Conservation (phyloP, 257 asterid genomes). For the Solanum medicagineum region DNA sequence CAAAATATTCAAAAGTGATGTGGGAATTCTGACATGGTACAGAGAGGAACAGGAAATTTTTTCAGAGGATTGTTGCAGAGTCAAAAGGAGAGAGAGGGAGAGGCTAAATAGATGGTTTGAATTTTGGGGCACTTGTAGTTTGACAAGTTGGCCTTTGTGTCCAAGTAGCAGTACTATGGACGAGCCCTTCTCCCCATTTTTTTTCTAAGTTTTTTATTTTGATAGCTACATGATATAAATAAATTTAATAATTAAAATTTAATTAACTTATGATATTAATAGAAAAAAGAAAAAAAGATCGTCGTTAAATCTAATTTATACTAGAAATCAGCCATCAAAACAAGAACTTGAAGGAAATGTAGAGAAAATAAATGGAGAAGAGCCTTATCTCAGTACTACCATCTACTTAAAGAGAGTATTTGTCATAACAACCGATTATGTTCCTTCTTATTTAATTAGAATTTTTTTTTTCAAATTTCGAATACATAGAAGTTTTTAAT, state of each 20-base stretch:
- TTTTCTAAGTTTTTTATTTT: no score
- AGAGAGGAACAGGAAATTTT: background rate
- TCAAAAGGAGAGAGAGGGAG: background rate
- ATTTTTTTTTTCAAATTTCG: fast-evolving
- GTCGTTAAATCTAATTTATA: no score
- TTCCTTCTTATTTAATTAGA: background rate
- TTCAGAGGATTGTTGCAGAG: background rate
- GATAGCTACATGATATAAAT: no score
- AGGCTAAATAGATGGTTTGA: background rate
- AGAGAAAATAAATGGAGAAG: no score
- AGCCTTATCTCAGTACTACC: background rate
- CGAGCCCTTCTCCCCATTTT: no score
- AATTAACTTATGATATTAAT: no score
- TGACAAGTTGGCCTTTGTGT: background rate
- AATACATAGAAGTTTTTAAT: background rate
- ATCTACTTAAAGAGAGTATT: background rate
- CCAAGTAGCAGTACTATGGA: background rate
- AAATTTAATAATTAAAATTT: no score
- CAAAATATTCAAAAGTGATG: background rate
- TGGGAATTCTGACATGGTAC: background rate
- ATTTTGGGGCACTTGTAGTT: background rate
- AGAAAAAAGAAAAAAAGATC: no score
- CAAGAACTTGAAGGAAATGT: no score
- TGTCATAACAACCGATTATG: no score
- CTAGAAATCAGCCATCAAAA: no score